These are phyloP conservation scores for Lipomyces kockii DNA, from an alignment of 805 yeast genomes.

Conservation along the genomic window DNA sequence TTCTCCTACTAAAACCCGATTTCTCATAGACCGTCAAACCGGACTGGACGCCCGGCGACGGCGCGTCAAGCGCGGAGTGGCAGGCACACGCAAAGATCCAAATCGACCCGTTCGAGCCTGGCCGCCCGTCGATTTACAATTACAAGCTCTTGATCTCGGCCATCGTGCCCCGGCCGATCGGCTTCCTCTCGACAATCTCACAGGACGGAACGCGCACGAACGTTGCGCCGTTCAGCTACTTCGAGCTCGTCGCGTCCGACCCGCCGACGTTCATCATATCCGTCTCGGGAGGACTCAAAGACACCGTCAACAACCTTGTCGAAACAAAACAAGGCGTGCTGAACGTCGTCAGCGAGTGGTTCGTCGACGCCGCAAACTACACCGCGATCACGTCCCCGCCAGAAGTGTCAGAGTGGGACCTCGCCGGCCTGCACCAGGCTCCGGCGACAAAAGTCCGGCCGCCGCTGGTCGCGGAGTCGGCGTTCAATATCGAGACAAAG, in stretches of 20 bases:
- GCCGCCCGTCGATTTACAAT: conserved; percentile 51
- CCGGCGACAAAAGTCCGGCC: conserved; percentile 55
- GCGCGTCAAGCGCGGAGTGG: conserved; percentile 55
- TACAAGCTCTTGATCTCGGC: conserved; percentile 59
- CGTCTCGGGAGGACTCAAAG: conserved; percentile 53
- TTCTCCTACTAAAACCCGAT: too few species aligned
- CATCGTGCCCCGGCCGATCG: conserved; percentile 65
- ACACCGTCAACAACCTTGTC: conserved; percentile 55
- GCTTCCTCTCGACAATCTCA: conserved; percentile 56
- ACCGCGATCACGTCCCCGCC: conserved; percentile 54
- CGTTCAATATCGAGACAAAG: conserved; percentile 61
- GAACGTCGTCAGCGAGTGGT: conserved; percentile 66
- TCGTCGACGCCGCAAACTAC: conserved; percentile 64
- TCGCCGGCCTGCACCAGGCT: conserved; percentile 54
- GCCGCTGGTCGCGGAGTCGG: conserved; percentile 64
- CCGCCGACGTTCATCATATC: conserved; percentile 65
- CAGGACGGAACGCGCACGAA: conserved; percentile 51
- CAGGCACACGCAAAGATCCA: conserved; percentile 51
- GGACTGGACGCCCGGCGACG: conserved; percentile 55
- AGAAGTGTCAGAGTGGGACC: conserved; percentile 58
- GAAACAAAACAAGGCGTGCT: conserved; percentile 60
- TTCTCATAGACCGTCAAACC: conserved; percentile 40
- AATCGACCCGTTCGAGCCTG: conserved; percentile 55
- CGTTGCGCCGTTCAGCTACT: conserved; percentile 66
- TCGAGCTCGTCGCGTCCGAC: conserved; percentile 53